Percentiles rank a stretch among this genome's conserved stretches.
Evolutionary conservation across 192 early-diverging fungal genomes (phyloP).

Genomic region (Podila epigama): DNA sequence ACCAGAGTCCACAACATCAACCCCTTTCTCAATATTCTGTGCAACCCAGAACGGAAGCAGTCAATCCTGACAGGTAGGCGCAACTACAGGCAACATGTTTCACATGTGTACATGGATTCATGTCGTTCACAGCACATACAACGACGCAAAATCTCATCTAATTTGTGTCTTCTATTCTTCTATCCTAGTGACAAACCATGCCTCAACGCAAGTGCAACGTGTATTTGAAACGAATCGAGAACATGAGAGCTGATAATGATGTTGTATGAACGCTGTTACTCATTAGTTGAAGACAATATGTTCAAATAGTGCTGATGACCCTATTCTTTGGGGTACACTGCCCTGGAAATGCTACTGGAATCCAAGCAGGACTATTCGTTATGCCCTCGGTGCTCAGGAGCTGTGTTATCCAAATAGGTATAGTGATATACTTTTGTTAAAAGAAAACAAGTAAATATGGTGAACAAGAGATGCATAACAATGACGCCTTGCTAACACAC

Average conservation of each 20-base stretch:
- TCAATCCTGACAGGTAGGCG: constrained; percentile 68
- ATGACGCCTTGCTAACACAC: too few species aligned
- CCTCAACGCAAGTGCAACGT: constrained; percentile 58
- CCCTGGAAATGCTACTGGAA: constrained; percentile 60
- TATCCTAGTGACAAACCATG: constrained; percentile 71
- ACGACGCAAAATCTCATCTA: neutral
- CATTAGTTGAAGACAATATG: neutral
- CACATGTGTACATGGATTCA: neutral
- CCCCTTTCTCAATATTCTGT: constrained; percentile 61
- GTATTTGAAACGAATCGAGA: neutral
- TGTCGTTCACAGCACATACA: too few species aligned
- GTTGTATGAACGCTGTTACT: neutral
- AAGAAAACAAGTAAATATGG: too few species aligned
- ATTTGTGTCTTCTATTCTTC: neutral
- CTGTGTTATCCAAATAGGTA: constrained; percentile 82
- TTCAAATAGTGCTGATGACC: constrained; percentile 75
- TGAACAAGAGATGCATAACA: too few species aligned
- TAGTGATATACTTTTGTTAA: neutral
- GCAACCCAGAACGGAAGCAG: constrained; percentile 60
- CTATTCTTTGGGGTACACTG: constrained; percentile 76
- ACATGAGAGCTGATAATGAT: neutral
- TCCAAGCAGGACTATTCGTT: constrained; percentile 66
- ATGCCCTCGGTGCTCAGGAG: constrained; percentile 87
- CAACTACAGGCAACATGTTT: neutral
- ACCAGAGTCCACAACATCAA: constrained; percentile 62